Evolutionary conservation across 2,329 filamentous ascomycete genomes (phyloP).

Genomic region (Xylariaceae sp.): DNA sequence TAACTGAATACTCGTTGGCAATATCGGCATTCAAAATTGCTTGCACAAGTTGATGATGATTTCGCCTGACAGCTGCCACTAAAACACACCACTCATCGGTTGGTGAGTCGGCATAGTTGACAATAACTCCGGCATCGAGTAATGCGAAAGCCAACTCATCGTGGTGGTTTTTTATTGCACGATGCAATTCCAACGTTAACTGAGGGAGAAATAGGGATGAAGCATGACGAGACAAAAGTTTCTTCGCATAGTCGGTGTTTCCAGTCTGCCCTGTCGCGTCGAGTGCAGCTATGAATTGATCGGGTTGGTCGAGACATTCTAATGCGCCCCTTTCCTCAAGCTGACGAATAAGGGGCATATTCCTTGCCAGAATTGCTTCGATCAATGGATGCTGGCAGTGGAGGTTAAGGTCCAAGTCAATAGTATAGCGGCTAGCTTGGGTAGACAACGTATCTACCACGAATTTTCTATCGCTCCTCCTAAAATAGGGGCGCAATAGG

Average conservation of each 20-base stretch:
- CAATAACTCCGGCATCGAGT: neutral
- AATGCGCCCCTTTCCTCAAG: conserved; percentile 4
- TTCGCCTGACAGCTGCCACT: neutral
- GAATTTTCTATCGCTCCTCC: no score
- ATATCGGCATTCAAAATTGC: neutral
- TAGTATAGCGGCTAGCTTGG: no score
- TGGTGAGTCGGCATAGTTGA: neutral
- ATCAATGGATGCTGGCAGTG: no score
- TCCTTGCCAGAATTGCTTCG: neutral
- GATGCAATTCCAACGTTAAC: no score
- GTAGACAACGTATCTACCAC: no score
- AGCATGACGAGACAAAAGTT: neutral
- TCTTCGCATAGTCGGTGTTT: neutral
- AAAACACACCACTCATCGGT: neutral
- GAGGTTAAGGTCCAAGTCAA: no score
- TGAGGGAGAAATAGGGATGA: no score
- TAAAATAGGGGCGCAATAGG: neutral
- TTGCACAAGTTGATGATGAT: neutral
- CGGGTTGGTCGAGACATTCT: neutral
- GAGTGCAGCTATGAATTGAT: neutral
- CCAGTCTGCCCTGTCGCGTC: neutral
- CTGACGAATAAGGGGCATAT: neutral
- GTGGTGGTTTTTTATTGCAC: neutral
- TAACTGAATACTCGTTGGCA: neutral
- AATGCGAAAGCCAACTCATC: neutral